Evolutionary conservation across 768 basidiomycete species (phyloP), one percentile per base, ranked within the genome.

Genomic region (Leccinum boreale): DNA sequence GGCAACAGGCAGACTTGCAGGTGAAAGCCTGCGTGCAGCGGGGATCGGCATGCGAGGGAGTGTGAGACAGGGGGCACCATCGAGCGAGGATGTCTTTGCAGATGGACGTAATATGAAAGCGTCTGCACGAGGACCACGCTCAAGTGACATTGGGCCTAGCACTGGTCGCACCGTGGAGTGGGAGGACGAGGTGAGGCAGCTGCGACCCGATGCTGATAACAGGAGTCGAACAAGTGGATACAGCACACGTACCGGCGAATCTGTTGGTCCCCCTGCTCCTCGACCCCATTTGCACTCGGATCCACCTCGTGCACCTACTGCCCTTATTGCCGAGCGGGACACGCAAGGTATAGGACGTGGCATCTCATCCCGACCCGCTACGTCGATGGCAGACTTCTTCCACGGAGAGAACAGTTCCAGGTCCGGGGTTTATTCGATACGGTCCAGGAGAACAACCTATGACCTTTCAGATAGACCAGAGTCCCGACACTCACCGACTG

Each of bases 11-110:
- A 72, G 87, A 57, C 70, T 92, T 14, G 69, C 89, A 9, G 83
- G 86, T 4, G 87, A 90, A 69, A 84, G 84, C 15, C 66, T 92
- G 57, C 78, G 85, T 50, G 87, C 89, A 0, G 88, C 89, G 0
- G 90, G 90, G 10, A 74, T 91, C 56, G 79, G 77, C 29, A 78
- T 67, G 71, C 69, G 71, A 49, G 66, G 61, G 24, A 62, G 64
- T 70, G 59, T 62, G 58, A 54, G 71, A 67, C 62, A 67, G 58
- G 55, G 67, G 57, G 54, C 68, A 70, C 35, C 57, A 4, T 56
- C 67, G 65, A 56, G 57, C 60, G 74, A 78, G 33, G 75, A 79
- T 53, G 70, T 75, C 5, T 80, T 80, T 51, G 63, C 44, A 15
- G 65, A 67, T 3, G 63, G 61, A 50, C 62, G 55, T 50, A 69